Percentiles rank a stretch among this genome's conserved stretches.
Conservation (phyloP, 768 basidiomycete species). For the Lyophyllum semitale region DNA sequence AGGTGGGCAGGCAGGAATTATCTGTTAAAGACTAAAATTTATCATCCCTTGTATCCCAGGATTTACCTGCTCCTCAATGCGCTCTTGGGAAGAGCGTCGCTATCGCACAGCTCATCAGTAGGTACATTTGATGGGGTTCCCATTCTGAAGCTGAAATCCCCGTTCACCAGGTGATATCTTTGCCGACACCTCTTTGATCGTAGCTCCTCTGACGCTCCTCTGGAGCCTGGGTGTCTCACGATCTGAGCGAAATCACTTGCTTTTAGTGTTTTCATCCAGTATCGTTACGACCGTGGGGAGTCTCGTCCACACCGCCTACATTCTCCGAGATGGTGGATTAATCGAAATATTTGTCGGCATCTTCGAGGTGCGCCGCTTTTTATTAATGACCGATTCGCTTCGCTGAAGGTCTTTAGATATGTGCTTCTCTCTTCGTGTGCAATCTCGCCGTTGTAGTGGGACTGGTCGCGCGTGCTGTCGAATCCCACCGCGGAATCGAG, state of each 20-base stretch:
- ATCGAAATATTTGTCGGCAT: slow-evolving; percentile 27
- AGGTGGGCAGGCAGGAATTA: slow-evolving; percentile 2
- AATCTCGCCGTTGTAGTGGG: slow-evolving; percentile 41
- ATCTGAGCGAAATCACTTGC: slow-evolving; percentile 37
- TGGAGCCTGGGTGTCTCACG: slow-evolving; percentile 32
- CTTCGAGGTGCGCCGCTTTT: slow-evolving; percentile 33
- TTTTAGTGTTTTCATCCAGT: slow-evolving; percentile 46
- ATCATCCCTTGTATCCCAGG: slow-evolving; percentile 29
- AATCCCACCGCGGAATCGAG: not conserved
- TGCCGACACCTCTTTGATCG: slow-evolving; percentile 42
- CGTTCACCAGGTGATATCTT: slow-evolving; percentile 38
- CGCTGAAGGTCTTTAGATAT: slow-evolving; percentile 21
- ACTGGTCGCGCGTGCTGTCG: not conserved
- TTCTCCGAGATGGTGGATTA: slow-evolving; percentile 24
- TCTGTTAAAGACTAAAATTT: not conserved
- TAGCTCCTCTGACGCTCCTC: slow-evolving; percentile 43
- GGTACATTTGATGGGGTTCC: slow-evolving; percentile 15
- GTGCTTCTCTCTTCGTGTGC: slow-evolving; percentile 39
- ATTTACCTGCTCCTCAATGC: slow-evolving; percentile 34
- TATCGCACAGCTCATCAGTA: slow-evolving; percentile 46
- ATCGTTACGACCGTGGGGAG: slow-evolving; percentile 38
- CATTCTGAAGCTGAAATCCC: not conserved
- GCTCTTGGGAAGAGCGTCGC: slow-evolving; percentile 41
- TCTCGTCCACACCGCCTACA: slow-evolving; percentile 34
- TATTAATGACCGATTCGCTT: not conserved